phyloP scores from a whole-genome alignment of 2,329 filamentous ascomycete genomes.

The Alternaria brassicae region DNA sequence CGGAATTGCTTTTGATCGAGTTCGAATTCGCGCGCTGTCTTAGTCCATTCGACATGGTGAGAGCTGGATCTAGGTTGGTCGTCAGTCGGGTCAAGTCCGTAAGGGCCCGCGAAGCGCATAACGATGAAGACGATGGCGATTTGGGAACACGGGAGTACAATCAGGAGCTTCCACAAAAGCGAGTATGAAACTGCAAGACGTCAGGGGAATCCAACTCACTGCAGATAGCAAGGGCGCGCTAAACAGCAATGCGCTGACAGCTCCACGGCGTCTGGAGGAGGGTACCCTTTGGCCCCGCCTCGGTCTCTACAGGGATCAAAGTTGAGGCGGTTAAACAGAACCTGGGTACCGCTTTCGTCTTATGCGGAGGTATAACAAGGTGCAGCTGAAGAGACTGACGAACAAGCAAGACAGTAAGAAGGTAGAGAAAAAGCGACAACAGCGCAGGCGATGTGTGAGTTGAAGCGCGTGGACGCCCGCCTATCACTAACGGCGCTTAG shows the following conservation, averaged over 20 bases:
- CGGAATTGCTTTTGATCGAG: conserved; percentile 42
- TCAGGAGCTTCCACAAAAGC: conserved; percentile 39
- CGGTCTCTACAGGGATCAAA: conserved; percentile 44
- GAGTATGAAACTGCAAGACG: conserved; percentile 35
- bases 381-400: conserved; percentile 47
- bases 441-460: conserved; percentile 39
- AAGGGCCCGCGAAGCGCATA: conserved; percentile 41
- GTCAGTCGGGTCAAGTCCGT: conserved; percentile 41
- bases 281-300: conserved; percentile 50
- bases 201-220: conserved; percentile 48
- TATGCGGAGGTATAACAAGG: conserved; percentile 39
- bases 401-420: conserved; percentile 35
- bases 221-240: conserved; percentile 49
- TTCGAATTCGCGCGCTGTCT: conserved; percentile 52
- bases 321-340: conserved; percentile 41
- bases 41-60: conserved; percentile 55
- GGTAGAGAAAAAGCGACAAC: conserved; percentile 39
- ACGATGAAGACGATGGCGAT: conserved; percentile 36
- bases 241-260: conserved; percentile 44
- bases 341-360: conserved; percentile 52
- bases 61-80: conserved; percentile 35
- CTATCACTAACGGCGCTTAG: conserved; percentile 51
- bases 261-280: conserved; percentile 48
- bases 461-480: conserved; percentile 42
- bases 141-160: conserved; percentile 37